Evolutionary conservation across 768 basidiomycete species (phyloP).

Genomic region (Cantharellus cinnabarinus): DNA sequence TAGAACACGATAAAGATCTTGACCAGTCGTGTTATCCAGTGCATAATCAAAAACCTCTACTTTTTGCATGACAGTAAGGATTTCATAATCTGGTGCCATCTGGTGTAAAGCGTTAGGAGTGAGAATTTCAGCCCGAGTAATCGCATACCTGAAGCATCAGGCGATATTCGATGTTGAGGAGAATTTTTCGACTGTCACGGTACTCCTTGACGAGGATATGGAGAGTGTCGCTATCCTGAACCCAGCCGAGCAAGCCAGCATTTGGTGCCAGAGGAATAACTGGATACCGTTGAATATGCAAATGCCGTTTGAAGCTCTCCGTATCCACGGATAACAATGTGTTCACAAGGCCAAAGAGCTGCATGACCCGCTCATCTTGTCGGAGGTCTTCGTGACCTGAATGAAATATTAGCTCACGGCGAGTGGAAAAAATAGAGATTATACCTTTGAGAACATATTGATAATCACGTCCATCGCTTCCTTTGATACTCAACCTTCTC

Average conservation of each 20-base stretch:
- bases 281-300: conserved; percentile 83
- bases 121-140: not conserved
- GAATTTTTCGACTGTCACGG: conserved; percentile 85
- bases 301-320: conserved; percentile 83
- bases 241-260: conserved; percentile 88
- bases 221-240: conserved; percentile 84
- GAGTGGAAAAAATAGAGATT: not conserved
- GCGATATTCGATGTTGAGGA: conserved; percentile 96
- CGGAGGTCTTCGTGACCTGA: conserved; percentile 94
- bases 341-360: conserved; percentile 92
- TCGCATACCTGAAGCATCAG: conserved; percentile 77
- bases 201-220: conserved; percentile 94
- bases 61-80: conserved; percentile 82
- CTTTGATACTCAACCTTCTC: conserved; percentile 65
- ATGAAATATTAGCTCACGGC: not conserved
- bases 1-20: conserved; percentile 87
- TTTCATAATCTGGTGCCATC: conserved; percentile 99
- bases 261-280: conserved; percentile 92
- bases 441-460: conserved; percentile 79
- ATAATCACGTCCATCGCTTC: conserved; percentile 85
- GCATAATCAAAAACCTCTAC: conserved; percentile 99
- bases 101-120: conserved; percentile 15
- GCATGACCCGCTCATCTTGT: conserved; percentile 98
- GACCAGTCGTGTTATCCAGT: conserved; percentile 92
- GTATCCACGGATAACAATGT: conserved; percentile 83